A percentile compares a stretch with the other conserved stretches of the same genome.
phyloP scores from a whole-genome alignment of 148 eudicot species.

The Vaccinium darrowii region DNA sequence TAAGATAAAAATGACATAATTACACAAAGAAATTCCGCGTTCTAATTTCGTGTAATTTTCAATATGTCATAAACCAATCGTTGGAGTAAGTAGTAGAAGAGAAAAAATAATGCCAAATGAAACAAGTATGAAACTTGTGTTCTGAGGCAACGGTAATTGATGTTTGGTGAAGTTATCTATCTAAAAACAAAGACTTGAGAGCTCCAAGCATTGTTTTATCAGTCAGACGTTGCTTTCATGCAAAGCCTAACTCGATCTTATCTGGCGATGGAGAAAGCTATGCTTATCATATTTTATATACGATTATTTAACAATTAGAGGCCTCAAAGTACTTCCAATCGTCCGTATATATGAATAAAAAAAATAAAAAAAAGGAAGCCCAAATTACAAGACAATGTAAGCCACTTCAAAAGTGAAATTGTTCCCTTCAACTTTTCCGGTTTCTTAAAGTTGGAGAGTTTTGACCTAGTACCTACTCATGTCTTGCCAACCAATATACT shows the following conservation, averaged over 20 bases:
- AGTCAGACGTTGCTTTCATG: conserved; percentile 2
- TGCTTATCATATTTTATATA: background rate
- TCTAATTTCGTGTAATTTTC: background rate
- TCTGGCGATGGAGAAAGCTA: conserved; percentile 3
- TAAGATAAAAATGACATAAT: background rate
- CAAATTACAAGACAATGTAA: background rate
- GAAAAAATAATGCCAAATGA: background rate
- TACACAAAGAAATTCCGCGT: background rate
- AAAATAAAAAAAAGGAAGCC: too few relatives aligned
- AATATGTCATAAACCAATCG: background rate
- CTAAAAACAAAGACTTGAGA: background rate
- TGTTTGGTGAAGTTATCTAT: background rate
- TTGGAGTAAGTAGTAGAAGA: background rate
- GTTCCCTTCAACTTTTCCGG: background rate
- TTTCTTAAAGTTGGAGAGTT: background rate
- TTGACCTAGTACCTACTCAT: background rate
- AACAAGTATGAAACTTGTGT: background rate
- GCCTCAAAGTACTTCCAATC: background rate
- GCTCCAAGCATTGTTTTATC: background rate
- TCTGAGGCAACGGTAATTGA: background rate
- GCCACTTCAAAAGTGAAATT: background rate
- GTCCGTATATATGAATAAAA: background rate
- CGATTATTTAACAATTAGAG: background rate
- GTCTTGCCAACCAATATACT: background rate
- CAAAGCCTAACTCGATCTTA: conserved; percentile 3